Base-by-base conservation (phyloP, 148 eudicot species). In the Suaeda aralocaspica region DNA sequence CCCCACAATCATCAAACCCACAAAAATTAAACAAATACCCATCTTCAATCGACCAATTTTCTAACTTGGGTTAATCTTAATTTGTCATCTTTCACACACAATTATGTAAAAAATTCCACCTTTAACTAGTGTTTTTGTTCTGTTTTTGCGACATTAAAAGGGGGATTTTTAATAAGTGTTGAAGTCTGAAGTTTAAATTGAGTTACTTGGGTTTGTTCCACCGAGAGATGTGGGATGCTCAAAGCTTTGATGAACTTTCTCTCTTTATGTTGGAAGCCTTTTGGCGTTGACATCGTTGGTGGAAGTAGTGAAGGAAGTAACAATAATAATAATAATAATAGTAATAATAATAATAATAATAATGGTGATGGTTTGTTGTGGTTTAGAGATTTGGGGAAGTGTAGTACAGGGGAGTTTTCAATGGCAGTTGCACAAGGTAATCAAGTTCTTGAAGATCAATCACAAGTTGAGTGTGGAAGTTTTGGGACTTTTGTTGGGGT, bases 401-500 rank as follows among this genome's bases (percentile, higher is more conserved):
- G n/a, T n/a, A n/a, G n/a, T n/a, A n/a, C n/a, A n/a, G n/a, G n/a
- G n/a, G n/a, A n/a, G n/a, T n/a, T n/a, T n/a, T 89, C 94, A 11
- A 82, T 86, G 85, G 87, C 90, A 5, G 87, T 86, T 30, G 82
- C 83, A 29, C 94, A 89, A 71, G 94, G 84, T 11, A 89, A 89
- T 61, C 78, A 79, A 76, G 88, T 78, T 36, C 77, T 89, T 19
- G 90, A 86, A 52, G 94, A 89, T 59, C 94, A 89, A 74, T 66
- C 83, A 64, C 88, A 81, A 75, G 76, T 89, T 45, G 88, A 86
- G 74, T 79, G 86, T 26, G 88, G 84, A 7, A 70, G 53, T 0
- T 79, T 84, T 64, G 94, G 94, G 21, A 83, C 90, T 0, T 89
- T 89, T 33, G 85, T 89, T 25, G 94, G 94, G 10, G 84, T 89